Percentiles rank a stretch among this genome's conserved stretches.
These are phyloP conservation scores for Chalciporus sphaerocephalus DNA, from an alignment of 768 basidiomycete genomes.

Conservation along the genomic window DNA sequence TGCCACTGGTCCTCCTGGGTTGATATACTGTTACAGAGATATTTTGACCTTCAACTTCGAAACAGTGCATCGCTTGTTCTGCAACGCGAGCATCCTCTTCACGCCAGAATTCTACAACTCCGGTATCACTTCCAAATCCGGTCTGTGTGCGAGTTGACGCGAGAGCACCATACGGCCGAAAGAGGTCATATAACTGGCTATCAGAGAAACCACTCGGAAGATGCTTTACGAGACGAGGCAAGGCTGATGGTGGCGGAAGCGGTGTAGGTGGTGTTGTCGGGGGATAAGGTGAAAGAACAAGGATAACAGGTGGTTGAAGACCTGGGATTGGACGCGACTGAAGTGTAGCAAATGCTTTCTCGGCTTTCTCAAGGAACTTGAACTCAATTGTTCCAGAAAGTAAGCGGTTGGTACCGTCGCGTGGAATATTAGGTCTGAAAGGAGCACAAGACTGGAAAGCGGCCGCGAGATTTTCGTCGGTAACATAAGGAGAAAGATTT, in stretches of 20 bases:
- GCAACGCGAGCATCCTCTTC: constrained; percentile 79
- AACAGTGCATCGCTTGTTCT: constrained; percentile 79
- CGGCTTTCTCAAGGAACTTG: constrained; percentile 78
- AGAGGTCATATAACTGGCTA: constrained; percentile 76
- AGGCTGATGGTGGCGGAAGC: constrained; percentile 70
- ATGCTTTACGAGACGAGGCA: constrained; percentile 80
- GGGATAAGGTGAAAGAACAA: constrained; percentile 80
- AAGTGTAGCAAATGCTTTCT: constrained; percentile 83
- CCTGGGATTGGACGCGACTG: constrained; percentile 70
- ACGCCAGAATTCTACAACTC: constrained; percentile 80
- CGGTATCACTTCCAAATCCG: constrained; percentile 73
- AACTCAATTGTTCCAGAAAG: constrained; percentile 80
- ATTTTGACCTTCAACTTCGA: constrained; percentile 78
- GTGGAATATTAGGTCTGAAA: constrained; percentile 72
- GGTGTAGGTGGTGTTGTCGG: constrained; percentile 72
- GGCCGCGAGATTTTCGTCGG: constrained; percentile 72
- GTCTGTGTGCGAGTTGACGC: constrained; percentile 72
- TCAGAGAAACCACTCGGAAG: constrained; percentile 68
- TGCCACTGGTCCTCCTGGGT: constrained; percentile 52
- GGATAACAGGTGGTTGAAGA: constrained; percentile 50
- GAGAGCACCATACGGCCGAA: constrained; percentile 79
- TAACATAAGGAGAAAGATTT: constrained; percentile 65
- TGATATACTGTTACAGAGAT: constrained; percentile 81
- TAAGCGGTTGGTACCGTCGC: constrained; percentile 49
- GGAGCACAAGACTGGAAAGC: constrained; percentile 74